phyloP scores from a whole-genome alignment of 2,329 filamentous ascomycete species.

The Fusarium sp. region DNA sequence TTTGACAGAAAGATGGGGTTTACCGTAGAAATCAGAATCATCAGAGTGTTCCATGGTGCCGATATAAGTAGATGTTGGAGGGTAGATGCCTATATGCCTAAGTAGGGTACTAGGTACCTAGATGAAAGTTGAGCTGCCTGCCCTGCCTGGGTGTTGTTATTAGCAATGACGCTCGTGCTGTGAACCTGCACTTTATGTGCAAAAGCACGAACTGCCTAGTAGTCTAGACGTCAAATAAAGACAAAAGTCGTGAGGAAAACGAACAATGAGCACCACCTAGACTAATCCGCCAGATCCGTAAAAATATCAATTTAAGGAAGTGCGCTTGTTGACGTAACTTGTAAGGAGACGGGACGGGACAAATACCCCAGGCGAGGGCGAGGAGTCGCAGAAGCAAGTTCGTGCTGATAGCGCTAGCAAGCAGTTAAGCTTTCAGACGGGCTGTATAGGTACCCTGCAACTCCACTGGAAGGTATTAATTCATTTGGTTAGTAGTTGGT shows the following conservation, averaged over 20 bases:
- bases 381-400: constrained; percentile 43
- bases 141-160: not conserved
- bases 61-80: not conserved
- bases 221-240: not conserved
- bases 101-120: no score
- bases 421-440: constrained; percentile 32
- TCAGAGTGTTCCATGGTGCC: constrained; percentile 56
- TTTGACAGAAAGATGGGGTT: not conserved
- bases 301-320: not conserved
- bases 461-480: not conserved
- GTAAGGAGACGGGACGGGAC: constrained; percentile 12
- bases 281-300: not conserved
- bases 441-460: constrained; percentile 11
- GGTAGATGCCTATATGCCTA: not conserved
- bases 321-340: constrained; percentile 29
- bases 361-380: constrained; percentile 30
- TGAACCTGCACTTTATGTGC: not conserved
- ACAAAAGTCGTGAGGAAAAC: not conserved
- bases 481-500: no score
- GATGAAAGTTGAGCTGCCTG: not conserved
- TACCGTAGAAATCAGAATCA: constrained; percentile 71
- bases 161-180: constrained; percentile 9
- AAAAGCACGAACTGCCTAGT: not conserved
- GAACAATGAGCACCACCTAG: not conserved
- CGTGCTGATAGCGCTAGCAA: constrained; percentile 35